Conservation (phyloP, 2,329 filamentous ascomycete species). For the Elsinoe batatas region DNA sequence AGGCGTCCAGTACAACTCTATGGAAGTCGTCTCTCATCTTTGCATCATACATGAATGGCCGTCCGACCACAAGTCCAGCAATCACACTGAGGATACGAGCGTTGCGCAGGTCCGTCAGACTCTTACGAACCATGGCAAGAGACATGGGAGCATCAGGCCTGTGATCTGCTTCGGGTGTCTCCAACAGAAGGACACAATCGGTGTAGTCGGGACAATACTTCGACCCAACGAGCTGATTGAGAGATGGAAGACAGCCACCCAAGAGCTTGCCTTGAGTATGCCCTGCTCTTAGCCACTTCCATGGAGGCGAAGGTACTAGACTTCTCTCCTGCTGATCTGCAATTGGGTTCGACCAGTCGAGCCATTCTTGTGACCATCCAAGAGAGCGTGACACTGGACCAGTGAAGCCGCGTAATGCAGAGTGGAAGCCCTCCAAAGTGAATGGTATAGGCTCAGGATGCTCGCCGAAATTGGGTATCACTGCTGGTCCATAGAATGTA, state of each 20-base stretch:
- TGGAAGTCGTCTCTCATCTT: not conserved
- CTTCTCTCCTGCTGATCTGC: not conserved
- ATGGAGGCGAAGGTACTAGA: not conserved
- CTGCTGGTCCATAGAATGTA: not conserved
- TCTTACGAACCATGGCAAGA: not conserved
- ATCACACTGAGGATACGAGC: slow-evolving; percentile 3
- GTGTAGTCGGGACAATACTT: slow-evolving; percentile 10
- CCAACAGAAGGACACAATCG: slow-evolving; percentile 10
- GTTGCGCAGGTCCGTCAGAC: slow-evolving; percentile 11
- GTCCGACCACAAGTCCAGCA: slow-evolving; percentile 13
- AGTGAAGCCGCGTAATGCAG: not conserved
- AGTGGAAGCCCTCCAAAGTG: slow-evolving; percentile 18
- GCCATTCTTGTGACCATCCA: slow-evolving; percentile 1
- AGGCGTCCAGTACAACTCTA: too few species aligned
- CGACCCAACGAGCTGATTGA: slow-evolving; percentile 11
- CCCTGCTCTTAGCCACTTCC: slow-evolving; percentile 17
- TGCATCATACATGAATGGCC: slow-evolving; percentile 14
- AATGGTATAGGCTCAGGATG: slow-evolving; percentile 18
- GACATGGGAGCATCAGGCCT: not conserved
- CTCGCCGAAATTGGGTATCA: slow-evolving; percentile 22
- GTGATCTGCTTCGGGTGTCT: slow-evolving; percentile 13
- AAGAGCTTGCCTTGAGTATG: slow-evolving; percentile 3
- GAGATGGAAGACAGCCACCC: slow-evolving; percentile 15
- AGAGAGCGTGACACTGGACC: not conserved
- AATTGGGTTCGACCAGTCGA: slow-evolving; percentile 3